A percentile compares a stretch with the other conserved stretches of the same genome.
Conservation (phyloP, 2,329 filamentous ascomycete genomes). For the Hypoxylon sp. region DNA sequence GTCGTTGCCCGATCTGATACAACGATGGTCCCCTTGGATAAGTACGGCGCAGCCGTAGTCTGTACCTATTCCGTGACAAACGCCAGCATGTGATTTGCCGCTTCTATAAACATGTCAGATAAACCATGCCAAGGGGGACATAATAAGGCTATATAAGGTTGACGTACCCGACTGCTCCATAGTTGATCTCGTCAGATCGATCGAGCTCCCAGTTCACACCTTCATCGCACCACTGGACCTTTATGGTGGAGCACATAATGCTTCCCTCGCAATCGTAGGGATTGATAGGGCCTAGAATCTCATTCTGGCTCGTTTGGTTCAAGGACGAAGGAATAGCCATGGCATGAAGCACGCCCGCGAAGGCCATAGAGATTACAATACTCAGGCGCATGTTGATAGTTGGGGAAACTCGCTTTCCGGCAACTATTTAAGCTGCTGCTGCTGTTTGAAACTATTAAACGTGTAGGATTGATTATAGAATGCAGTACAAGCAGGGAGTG, state of each 20-base stretch:
- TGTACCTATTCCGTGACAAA: conserved; percentile 23
- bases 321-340: neutral
- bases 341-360: neutral
- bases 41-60: conserved; percentile 38
- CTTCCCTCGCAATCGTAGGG: conserved; percentile 34
- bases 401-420: neutral
- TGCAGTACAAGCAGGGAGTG: neutral
- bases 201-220: conserved; percentile 30
- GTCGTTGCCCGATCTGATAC: conserved; percentile 32
- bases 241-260: conserved; percentile 31
- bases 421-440: neutral
- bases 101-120: conserved; percentile 32
- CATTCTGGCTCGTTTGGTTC: neutral
- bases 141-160: neutral
- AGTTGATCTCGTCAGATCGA: conserved; percentile 28
- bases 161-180: conserved; percentile 33
- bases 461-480: neutral
- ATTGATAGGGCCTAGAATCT: neutral
- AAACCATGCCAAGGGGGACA: neutral
- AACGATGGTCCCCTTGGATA: conserved; percentile 21
- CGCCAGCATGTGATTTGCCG: conserved; percentile 18
- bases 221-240: conserved; percentile 30
- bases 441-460: neutral
- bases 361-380: conserved; percentile 6
- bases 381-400: conserved; percentile 29